A percentile compares a stretch with the other conserved stretches of the same genome.
Conservation (phyloP, 495 filamentous ascomycete genomes). For the Daldinia decipiens region DNA sequence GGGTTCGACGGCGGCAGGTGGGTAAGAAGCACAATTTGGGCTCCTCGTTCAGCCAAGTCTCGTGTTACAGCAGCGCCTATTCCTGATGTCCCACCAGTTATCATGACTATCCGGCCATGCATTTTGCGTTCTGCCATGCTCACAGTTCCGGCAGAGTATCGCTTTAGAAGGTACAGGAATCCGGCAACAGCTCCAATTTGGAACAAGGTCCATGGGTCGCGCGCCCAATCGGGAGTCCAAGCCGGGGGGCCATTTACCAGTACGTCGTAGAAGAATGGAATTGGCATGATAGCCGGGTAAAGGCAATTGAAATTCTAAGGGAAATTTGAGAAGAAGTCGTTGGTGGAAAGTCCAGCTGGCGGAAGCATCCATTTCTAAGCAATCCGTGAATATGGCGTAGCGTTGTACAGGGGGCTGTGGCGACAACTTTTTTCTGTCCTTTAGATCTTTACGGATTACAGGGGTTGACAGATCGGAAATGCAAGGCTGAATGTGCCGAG, state of each 20-base stretch:
- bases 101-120: constrained; percentile 91
- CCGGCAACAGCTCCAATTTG: constrained; percentile 67
- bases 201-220: constrained; percentile 61
- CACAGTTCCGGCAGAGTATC: constrained; percentile 77
- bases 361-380: constrained; percentile 30
- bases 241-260: constrained; percentile 70
- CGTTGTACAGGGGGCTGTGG: constrained; percentile 25
- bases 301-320: constrained; percentile 71
- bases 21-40: constrained; percentile 90
- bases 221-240: constrained; percentile 69
- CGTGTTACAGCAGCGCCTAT: constrained; percentile 82
- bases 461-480: constrained; percentile 34
- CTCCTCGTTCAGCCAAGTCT: constrained; percentile 82
- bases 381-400: background rate
- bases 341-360: constrained; percentile 19
- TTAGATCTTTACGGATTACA: constrained; percentile 12
- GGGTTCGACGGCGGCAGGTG: constrained; percentile 81
- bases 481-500: constrained; percentile 31
- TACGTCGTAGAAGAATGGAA: constrained; percentile 73
- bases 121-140: constrained; percentile 85
- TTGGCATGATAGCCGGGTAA: constrained; percentile 81
- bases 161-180: constrained; percentile 74
- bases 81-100: constrained; percentile 95
- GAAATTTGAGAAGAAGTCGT: background rate
- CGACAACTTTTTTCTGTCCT: constrained; percentile 30